A percentile compares a stretch with the other conserved stretches of the same genome.
phyloP scores from a whole-genome alignment of 2,329 filamentous ascomycete species.

The Chaetomium strumarium region DNA sequence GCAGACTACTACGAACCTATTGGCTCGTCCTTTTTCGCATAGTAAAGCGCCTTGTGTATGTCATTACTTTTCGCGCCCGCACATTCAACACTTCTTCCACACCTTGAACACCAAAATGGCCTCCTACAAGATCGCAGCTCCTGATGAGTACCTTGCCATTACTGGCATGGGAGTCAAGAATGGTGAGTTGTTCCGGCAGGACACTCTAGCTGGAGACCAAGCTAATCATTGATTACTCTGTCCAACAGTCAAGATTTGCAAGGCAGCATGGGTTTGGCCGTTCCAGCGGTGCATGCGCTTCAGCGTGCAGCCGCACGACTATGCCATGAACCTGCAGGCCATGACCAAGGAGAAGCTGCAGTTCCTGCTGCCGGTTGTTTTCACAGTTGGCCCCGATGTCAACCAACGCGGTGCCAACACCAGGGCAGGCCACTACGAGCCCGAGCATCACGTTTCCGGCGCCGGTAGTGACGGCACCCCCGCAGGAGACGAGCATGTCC shows the following conservation, averaged over 20 bases:
- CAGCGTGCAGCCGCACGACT: slow-evolving; percentile 71
- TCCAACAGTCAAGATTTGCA: slow-evolving; percentile 60
- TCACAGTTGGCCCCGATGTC: slow-evolving; percentile 77
- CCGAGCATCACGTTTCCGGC: background rate
- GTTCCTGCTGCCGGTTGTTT: slow-evolving; percentile 75
- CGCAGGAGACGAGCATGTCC: slow-evolving; percentile 23
- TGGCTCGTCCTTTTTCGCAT: no score
- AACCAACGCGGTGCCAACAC: slow-evolving; percentile 48
- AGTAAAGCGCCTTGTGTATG: no score
- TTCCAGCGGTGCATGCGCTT: slow-evolving; percentile 61
- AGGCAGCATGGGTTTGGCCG: slow-evolving; percentile 67
- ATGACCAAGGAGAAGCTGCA: slow-evolving; percentile 89
- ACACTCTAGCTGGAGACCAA: background rate
- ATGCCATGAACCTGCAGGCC: slow-evolving; percentile 74
- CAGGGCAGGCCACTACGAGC: background rate
- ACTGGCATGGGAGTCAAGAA: slow-evolving; percentile 71
- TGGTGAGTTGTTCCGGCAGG: slow-evolving; percentile 26
- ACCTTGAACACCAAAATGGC: slow-evolving; percentile 34
- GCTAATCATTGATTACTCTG: slow-evolving; percentile 6
- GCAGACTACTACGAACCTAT: no score
- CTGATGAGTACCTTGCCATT: slow-evolving; percentile 81
- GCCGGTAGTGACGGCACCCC: slow-evolving; percentile 16
- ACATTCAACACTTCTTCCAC: background rate
- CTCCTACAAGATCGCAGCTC: slow-evolving; percentile 63
- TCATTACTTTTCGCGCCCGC: no score